phyloP scores from a whole-genome alignment of 257 asterid species.

The Vinca minor region DNA sequence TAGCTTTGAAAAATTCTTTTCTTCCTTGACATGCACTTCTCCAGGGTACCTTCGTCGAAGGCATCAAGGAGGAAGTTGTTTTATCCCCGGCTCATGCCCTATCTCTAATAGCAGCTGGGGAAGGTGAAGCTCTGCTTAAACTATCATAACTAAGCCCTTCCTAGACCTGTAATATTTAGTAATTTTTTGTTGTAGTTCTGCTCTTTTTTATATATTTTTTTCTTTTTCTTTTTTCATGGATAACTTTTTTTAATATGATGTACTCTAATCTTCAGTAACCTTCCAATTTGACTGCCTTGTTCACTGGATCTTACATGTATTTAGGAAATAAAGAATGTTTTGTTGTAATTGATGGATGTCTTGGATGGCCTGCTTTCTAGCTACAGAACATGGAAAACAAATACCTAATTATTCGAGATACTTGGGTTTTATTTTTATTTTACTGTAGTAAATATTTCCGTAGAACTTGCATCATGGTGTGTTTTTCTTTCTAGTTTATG shows the following conservation, averaged over 20 bases:
- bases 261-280: neutral
- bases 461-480: neutral
- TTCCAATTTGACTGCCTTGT: neutral
- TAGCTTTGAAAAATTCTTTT: neutral
- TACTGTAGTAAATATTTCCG: slow-evolving; percentile 1
- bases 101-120: slow-evolving; percentile 98
- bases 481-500: slow-evolving; percentile 1
- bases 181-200: neutral
- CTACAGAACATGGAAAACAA: neutral
- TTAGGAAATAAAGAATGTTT: neutral
- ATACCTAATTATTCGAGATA: neutral
- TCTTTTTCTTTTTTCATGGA: no score
- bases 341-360: neutral
- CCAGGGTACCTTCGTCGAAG: slow-evolving; percentile 96
- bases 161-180: neutral
- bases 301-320: neutral
- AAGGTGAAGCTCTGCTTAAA: slow-evolving; percentile 44
- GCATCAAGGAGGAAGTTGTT: slow-evolving; percentile 95
- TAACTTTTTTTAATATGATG: no score
- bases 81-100: slow-evolving; percentile 98
- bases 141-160: neutral
- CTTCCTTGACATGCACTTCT: slow-evolving; percentile 12
- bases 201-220: no score
- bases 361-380: neutral
- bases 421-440: neutral